Percentiles rank a stretch among this genome's conserved stretches.
Conservation (phyloP, 148 eudicot species). For the Silene uniflora region DNA sequence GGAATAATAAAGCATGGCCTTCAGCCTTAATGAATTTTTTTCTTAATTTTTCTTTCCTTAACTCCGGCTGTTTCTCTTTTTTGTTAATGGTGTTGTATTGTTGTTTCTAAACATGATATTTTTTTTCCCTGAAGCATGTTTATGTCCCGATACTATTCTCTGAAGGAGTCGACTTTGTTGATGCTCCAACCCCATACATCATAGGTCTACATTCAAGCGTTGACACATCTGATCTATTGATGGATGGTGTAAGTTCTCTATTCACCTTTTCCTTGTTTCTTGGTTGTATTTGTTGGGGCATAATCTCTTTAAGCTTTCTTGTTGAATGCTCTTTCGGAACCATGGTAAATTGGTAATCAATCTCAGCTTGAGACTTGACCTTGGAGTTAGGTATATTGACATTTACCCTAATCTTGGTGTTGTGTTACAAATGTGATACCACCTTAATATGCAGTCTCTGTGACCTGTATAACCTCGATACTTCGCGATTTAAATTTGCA, state of each 20-base stretch:
- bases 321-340: not conserved
- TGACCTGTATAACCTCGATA: no score
- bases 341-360: not conserved
- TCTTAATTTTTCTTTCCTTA: not conserved
- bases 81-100: not conserved
- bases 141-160: slow-evolving; percentile 32
- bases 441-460: no score
- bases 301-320: not conserved
- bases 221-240: slow-evolving; percentile 26
- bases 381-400: not conserved
- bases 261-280: not conserved
- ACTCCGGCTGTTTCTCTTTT: not conserved
- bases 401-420: not conserved
- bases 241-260: slow-evolving; percentile 29
- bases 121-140: slow-evolving; percentile 16
- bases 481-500: no score
- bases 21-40: not conserved
- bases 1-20: not conserved
- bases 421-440: not conserved
- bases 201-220: slow-evolving; percentile 33
- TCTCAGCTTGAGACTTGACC: not conserved
- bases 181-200: slow-evolving; percentile 33
- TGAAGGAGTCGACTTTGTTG: slow-evolving; percentile 31
- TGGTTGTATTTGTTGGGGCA: not conserved
- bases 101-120: not conserved